phyloP scores from a whole-genome alignment of 1,284 basidiomycete species.

The Austroboletus niveus region DNA sequence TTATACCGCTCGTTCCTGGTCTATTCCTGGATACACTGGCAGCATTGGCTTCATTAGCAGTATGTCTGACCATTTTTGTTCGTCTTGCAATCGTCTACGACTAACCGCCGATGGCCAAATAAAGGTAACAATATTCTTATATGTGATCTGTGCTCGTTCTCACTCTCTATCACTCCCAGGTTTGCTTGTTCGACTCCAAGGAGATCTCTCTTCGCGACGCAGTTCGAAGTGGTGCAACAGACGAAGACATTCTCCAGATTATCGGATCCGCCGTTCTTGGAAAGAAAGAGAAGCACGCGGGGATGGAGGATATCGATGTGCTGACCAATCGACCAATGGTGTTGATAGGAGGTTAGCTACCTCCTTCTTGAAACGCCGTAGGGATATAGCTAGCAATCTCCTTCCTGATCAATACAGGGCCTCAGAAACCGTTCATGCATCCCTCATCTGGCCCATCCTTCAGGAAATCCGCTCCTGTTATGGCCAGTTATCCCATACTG shows the following conservation, averaged over 20 bases:
- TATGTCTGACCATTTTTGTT: slow-evolving; percentile 92
- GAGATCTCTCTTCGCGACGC: slow-evolving; percentile 81
- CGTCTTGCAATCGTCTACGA: slow-evolving; percentile 79
- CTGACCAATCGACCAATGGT: slow-evolving; percentile 85
- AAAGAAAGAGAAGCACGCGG: slow-evolving; percentile 84
- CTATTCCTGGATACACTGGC: slow-evolving; percentile 70
- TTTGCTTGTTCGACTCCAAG: slow-evolving; percentile 84
- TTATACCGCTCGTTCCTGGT: slow-evolving; percentile 81
- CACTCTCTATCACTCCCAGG: slow-evolving; percentile 41
- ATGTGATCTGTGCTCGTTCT: slow-evolving; percentile 3
- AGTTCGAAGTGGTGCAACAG: slow-evolving; percentile 61
- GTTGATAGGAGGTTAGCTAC: slow-evolving; percentile 82
- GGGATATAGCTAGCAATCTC: slow-evolving; percentile 15
- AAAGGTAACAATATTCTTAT: slow-evolving; percentile 52
- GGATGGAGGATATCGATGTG: slow-evolving; percentile 78
- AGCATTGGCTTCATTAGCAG: slow-evolving; percentile 87
- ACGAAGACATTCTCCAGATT: slow-evolving; percentile 61
- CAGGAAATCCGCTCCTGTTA: neutral
- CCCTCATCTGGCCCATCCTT: neutral
- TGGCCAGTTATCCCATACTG: neutral
- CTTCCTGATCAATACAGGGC: slow-evolving; percentile 30
- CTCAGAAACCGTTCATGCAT: slow-evolving; percentile 5
- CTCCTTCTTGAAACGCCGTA: slow-evolving; percentile 27
- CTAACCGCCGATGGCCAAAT: slow-evolving; percentile 88
- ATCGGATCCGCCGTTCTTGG: slow-evolving; percentile 67